Base-by-base conservation (phyloP, 176 grass and related monocot genomes). In the Pontederia crassipes region DNA sequence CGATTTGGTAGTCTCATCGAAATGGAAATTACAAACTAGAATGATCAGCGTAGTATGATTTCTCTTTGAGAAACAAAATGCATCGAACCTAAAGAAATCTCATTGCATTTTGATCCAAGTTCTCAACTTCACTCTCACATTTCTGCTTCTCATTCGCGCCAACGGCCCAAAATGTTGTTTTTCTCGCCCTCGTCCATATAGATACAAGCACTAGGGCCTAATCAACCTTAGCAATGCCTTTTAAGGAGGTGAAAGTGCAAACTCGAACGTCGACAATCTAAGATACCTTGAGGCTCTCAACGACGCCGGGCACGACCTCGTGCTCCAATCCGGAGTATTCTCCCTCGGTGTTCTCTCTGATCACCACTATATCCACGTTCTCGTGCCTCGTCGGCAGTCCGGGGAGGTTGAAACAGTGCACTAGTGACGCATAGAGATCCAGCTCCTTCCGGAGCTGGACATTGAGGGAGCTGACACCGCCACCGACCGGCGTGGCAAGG, bases 291-390 rank as follows among this genome's bases (percentile, higher is more conserved):
- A 96, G 86, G 49, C 91, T 96, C 69, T 96, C 91, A 0, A 96
- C 91, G 48, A 96, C 91, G 40, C 91, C 91, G 2, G 91, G 91
- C 0, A 96, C 91, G 58, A 96, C 91, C 83, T 96, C 91, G 46
- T 96, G 91, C 78, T 96, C 91, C 58, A 90, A 81, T 2, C 91
- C 91, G 1, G 91, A 82, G 74, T 96, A 96, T 75, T 96, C 91
- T 11, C 91, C 91, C 65, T 96, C 91, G 2, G 91, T 96, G 69
- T 96, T 96, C 80, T 96, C 91, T 77, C 91, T 90, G 78, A 96
- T 90, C 52, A 96, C 91, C 53, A 89, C 91, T n/a, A 96, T 96
- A 66, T 96, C 91, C 2, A 96, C 91, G 55, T 96, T 90, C 4
- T 96, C 75, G 47, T 96, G 86, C 57, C 91, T 80, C 57, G 91